Evolutionary conservation across 2,329 filamentous ascomycete genomes (phyloP).

Genomic region (Tolypocladium sp.): DNA sequence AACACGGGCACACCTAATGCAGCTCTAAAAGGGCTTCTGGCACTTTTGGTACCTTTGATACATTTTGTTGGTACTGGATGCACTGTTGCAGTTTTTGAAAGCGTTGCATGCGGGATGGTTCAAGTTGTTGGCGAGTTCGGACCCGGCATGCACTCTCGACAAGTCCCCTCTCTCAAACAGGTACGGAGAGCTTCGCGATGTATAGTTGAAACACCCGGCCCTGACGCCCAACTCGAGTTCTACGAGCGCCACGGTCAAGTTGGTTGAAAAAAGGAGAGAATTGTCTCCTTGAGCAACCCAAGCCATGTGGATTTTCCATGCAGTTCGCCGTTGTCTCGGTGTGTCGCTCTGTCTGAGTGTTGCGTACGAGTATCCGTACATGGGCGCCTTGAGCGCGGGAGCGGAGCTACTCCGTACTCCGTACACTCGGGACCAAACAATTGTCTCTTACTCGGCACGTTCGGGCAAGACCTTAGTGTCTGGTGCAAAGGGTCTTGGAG

Average conservation of each 20-base stretch:
- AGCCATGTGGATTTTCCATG: not conserved
- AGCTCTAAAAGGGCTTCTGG: not conserved
- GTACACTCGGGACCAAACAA: too few species aligned
- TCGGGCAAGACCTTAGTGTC: not conserved
- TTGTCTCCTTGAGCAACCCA: not conserved
- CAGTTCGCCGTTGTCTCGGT: not conserved
- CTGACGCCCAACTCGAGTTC: not conserved
- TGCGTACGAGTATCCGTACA: too few species aligned
- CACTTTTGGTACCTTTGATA: not conserved
- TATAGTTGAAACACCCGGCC: too few species aligned
- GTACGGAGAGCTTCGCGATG: too few species aligned
- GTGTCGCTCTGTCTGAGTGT: not conserved
- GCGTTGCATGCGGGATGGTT: too few species aligned
- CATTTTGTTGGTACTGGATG: not conserved
- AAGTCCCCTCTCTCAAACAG: too few species aligned
- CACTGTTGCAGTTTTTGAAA: not conserved
- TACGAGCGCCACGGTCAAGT: not conserved
- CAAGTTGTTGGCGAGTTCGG: too few species aligned
- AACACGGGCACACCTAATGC: too few species aligned
- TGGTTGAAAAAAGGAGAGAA: not conserved
- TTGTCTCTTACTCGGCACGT: not conserved
- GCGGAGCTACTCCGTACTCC: too few species aligned
- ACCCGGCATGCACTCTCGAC: too few species aligned
- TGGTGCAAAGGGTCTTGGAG: too few species aligned
- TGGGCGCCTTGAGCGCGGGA: too few species aligned